Evolutionary conservation across 2,329 filamentous ascomycete species (phyloP), one percentile per base, ranked within the genome.

Genomic region (Claviceps monticola): DNA sequence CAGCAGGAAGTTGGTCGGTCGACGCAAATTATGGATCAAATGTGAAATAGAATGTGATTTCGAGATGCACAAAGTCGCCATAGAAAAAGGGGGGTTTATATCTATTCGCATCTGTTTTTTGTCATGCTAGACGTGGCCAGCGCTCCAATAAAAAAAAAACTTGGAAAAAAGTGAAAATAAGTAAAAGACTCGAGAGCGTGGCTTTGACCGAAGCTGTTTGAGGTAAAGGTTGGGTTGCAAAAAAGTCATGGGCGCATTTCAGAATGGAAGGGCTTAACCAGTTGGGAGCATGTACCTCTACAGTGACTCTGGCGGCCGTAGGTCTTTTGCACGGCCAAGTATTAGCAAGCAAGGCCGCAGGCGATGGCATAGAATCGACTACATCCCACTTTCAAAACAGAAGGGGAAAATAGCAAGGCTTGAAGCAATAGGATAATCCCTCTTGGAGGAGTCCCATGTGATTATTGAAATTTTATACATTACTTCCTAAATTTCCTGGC

Each of bases 401-500:
- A 34, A 1, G 29, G 29, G 9, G 3, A 4, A 11, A 29, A 34
- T 11, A 11, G 29, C 3, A 34, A 34, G 29, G 9, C 29, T 34
- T 34, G 29, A 34, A 34, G 9, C 29, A 4, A 11, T 11, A 11
- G 29, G 29, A 11, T 3, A 11, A 34, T 34, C 4, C 9, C 29
- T 34, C 29, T 34, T 4, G 29, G 29, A 34, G 29, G 29, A 34
- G 9, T 34, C 9, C 9, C 29, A 11, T 34, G 29, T 34, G 29
- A 34, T 34, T 34, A 34, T 34, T 34, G 11, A 34, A 11, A 34
- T 48, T 8, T 29, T 34, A 41, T 37, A 36, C n/a, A 23, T 53
- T 71, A 88, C 69, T 90, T 93, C 63, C 88, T 78, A 52, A 88
- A 82, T 70, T 90, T 88, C 65, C 88, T 78, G 48, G 88, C 88